These are phyloP conservation scores for Trichoderma sp. DNA, from an alignment of 2,329 filamentous ascomycete species.

Conservation along the genomic window DNA sequence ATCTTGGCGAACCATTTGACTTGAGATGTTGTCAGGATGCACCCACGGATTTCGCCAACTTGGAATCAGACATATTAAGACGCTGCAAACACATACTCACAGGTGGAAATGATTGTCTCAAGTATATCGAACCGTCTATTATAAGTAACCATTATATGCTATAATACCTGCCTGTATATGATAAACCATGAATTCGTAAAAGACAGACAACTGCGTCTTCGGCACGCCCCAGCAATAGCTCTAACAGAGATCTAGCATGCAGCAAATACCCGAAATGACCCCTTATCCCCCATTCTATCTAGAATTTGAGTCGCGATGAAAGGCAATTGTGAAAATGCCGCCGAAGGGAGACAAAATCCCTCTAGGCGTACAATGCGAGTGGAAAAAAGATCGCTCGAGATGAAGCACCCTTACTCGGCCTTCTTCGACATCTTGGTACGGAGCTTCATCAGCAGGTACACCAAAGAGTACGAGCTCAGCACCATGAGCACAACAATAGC, in stretches of 20 bases:
- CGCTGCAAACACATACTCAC: neutral
- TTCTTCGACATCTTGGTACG: constrained; percentile 53
- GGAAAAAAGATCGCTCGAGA: neutral
- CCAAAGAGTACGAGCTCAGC: constrained; percentile 54
- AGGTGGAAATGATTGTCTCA: neutral
- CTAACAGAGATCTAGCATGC: constrained; percentile 8
- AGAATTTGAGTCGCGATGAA: neutral
- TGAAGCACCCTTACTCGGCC: constrained; percentile 40
- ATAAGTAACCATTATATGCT: neutral
- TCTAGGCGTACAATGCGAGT: neutral
- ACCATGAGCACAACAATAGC: constrained; percentile 61
- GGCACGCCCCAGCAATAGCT: neutral
- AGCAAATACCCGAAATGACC: constrained; percentile 5
- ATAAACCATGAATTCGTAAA: constrained; percentile 3
- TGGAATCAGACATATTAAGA: neutral
- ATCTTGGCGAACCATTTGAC: constrained; percentile 9
- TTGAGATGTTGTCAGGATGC: too few species aligned
- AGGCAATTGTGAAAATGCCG: neutral
- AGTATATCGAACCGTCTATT: neutral
- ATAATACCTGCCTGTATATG: neutral
- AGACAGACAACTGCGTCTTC: neutral
- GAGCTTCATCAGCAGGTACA: constrained; percentile 52
- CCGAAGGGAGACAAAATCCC: neutral
- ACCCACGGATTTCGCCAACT: neutral
- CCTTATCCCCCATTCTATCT: neutral